These are phyloP conservation scores for Mortierella hygrophila DNA, from an alignment of 192 early-diverging fungal genomes.

Conservation along the genomic window DNA sequence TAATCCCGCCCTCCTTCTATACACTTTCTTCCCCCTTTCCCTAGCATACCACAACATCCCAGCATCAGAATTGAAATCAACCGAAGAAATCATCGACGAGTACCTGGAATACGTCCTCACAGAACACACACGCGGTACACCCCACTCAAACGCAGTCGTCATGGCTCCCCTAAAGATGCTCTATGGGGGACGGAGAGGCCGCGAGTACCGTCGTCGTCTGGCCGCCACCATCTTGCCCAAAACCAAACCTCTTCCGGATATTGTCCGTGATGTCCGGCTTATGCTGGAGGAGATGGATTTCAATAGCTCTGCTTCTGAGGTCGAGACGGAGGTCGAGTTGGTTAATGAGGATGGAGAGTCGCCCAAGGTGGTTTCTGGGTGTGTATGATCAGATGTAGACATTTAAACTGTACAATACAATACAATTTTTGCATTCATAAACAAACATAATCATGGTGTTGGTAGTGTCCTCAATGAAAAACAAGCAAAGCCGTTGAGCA, in stretches of 20 bases:
- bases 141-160: constrained; percentile 55
- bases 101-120: constrained; percentile 44
- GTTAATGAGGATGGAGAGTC: constrained; percentile 7
- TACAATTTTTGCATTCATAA: not conserved
- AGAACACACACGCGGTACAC: constrained; percentile 46
- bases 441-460: not conserved
- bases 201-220: constrained; percentile 51
- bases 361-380: not conserved
- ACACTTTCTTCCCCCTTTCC: not conserved
- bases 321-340: constrained; percentile 2
- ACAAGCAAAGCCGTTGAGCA: not conserved
- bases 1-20: not conserved
- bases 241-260: constrained; percentile 41
- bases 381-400: not conserved
- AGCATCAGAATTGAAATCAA: constrained; percentile 39
- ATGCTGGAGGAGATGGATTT: constrained; percentile 51
- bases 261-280: constrained; percentile 23
- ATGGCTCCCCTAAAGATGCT: constrained; percentile 59
- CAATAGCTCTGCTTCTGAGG: not conserved
- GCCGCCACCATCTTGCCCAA: constrained; percentile 27
- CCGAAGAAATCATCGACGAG: constrained; percentile 48
- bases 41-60: constrained; percentile 34
- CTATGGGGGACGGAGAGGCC: constrained; percentile 52
- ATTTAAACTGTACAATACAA: not conserved
- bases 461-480: not conserved